Evolutionary conservation across 495 filamentous ascomycete genomes (phyloP).

Genomic region (Talaromyces adpressus): DNA sequence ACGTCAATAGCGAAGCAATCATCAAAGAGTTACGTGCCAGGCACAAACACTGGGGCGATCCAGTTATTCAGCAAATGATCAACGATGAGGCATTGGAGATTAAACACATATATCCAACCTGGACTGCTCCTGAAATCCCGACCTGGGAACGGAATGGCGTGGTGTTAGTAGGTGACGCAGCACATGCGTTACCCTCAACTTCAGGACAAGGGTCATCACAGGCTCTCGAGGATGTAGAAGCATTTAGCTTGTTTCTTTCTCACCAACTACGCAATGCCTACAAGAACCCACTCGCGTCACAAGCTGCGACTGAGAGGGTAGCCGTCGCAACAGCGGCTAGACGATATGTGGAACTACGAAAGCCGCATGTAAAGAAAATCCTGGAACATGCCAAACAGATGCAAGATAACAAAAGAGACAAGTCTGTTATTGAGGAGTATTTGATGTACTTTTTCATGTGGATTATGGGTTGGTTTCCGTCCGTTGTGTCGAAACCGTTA

Average conservation of each 20-base stretch:
- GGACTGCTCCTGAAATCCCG: conserved; percentile 41
- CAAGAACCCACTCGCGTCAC: neutral
- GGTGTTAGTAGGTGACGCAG: conserved; percentile 37
- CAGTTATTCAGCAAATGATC: conserved; percentile 41
- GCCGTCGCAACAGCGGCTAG: conserved; percentile 20
- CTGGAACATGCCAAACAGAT: conserved; percentile 20
- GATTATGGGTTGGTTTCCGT: conserved; percentile 19
- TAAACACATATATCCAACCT: conserved; percentile 46
- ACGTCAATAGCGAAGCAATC: conserved; percentile 32
- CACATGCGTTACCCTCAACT: conserved; percentile 40
- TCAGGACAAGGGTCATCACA: conserved; percentile 42
- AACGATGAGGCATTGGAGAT: conserved; percentile 22
- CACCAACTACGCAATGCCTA: conserved; percentile 17
- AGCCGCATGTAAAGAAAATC: conserved; percentile 24
- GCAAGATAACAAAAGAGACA: conserved; percentile 25
- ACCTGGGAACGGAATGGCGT: conserved; percentile 37
- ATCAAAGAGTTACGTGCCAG: conserved; percentile 33
- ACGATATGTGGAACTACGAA: conserved; percentile 21
- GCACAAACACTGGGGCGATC: conserved; percentile 42
- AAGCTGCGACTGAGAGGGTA: conserved; percentile 6
- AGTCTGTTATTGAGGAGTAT: conserved; percentile 25
- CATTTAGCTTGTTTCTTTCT: conserved; percentile 27
- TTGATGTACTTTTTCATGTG: conserved; percentile 28
- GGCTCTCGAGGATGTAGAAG: conserved; percentile 39
- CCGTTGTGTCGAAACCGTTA: neutral